Conservation (phyloP, 1,284 basidiomycete species). For the Lentinula novae-zelandiae region DNA sequence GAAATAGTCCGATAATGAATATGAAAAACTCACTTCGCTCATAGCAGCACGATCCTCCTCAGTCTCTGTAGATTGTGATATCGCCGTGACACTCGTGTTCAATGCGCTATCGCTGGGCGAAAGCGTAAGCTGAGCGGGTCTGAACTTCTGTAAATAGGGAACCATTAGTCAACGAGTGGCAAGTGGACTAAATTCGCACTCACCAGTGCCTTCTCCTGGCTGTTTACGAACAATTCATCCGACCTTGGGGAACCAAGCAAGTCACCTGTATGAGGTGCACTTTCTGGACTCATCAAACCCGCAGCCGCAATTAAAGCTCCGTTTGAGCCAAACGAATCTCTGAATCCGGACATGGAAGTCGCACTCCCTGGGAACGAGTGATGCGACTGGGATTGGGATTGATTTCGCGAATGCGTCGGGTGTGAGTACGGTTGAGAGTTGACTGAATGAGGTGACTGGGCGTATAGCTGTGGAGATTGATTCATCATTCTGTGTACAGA, state of each 20-base stretch:
- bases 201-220: background rate
- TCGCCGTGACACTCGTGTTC: conserved; percentile 30
- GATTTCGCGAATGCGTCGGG: conserved; percentile 26
- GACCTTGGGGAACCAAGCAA: conserved; percentile 18
- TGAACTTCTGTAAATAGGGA: conserved; percentile 2
- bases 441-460: conserved; percentile 35
- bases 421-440: conserved; percentile 27
- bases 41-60: conserved; percentile 57
- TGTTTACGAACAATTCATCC: background rate
- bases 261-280: conserved; percentile 32
- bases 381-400: conserved; percentile 26
- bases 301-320: conserved; percentile 21
- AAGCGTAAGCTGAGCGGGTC: conserved; percentile 42
- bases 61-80: conserved; percentile 29
- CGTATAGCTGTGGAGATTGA: conserved; percentile 13
- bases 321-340: conserved; percentile 14
- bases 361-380: conserved; percentile 19
- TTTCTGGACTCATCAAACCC: conserved; percentile 34
- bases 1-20: background rate
- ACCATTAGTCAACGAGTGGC: conserved; percentile 17
- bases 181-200: background rate
- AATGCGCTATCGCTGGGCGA: conserved; percentile 62
- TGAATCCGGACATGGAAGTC: background rate
- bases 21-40: conserved; percentile 55
- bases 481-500: conserved; percentile 15